A percentile compares a stretch with the other conserved stretches of the same genome.
phyloP scores from a whole-genome alignment of 1,284 basidiomycete species.

The Cerioporus squamosus region DNA sequence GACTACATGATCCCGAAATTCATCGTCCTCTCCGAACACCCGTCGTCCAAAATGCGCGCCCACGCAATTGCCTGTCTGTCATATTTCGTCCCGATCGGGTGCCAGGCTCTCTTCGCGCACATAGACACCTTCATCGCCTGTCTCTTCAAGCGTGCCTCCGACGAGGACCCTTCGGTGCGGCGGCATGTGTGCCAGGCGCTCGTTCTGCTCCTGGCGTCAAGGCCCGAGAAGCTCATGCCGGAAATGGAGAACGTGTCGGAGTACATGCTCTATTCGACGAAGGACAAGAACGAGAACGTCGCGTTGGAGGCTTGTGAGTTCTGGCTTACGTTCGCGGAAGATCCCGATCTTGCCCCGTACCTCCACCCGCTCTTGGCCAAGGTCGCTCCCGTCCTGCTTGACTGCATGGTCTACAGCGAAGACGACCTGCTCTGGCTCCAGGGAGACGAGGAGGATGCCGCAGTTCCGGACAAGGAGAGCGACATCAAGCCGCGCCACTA shows the following conservation, averaged over 20 bases:
- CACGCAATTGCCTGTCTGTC: conserved; percentile 95
- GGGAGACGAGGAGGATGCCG: conserved; percentile 89
- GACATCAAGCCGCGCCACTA: conserved; percentile 98
- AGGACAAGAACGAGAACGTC: conserved; percentile 94
- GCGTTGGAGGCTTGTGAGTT: conserved; percentile 99
- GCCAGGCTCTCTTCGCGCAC: conserved; percentile 85
- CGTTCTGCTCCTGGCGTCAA: conserved; percentile 88
- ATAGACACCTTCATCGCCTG: conserved; percentile 93
- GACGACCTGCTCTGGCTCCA: conserved; percentile 96
- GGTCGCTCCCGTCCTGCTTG: conserved; percentile 91
- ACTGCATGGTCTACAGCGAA: conserved; percentile 98
- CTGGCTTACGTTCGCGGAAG: conserved; percentile 99
- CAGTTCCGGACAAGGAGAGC: conserved; percentile 89
- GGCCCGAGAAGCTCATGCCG: conserved; percentile 96
- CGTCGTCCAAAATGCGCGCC: conserved; percentile 86
- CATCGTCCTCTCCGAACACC: conserved; percentile 84
- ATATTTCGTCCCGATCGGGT: conserved; percentile 87
- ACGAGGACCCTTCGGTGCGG: conserved; percentile 91
- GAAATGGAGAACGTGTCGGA: conserved; percentile 96
- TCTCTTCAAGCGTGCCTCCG: conserved; percentile 93
- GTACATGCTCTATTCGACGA: conserved; percentile 98
- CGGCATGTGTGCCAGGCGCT: conserved; percentile 97
- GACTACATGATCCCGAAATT: conserved; percentile 98
- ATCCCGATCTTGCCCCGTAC: conserved; percentile 83
- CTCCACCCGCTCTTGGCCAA: conserved; percentile 86